These are phyloP conservation scores for Nakaseomyces bracarensis DNA, from an alignment of 1,139 yeast species.

Conservation along the genomic window DNA sequence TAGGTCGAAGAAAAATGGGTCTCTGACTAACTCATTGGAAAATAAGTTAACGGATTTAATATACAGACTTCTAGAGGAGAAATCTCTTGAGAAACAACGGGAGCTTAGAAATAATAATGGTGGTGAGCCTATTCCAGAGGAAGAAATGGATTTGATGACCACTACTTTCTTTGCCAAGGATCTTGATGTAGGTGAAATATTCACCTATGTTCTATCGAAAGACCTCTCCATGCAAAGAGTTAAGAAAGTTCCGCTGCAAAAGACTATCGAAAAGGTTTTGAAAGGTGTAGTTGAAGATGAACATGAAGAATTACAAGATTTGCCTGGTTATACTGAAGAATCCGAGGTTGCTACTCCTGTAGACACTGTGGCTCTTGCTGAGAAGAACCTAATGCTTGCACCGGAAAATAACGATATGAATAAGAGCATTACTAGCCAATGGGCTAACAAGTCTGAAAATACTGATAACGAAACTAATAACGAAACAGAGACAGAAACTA, in stretches of 20 bases:
- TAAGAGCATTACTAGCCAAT: constrained; percentile 62
- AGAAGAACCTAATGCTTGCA: constrained; percentile 49
- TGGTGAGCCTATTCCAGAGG: constrained; percentile 34
- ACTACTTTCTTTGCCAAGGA: constrained; percentile 53
- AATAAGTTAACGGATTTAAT: constrained; percentile 44
- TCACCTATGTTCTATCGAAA: constrained; percentile 47
- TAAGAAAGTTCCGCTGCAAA: constrained; percentile 52
- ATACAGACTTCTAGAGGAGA: constrained; percentile 44
- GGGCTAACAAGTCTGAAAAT: constrained; percentile 41
- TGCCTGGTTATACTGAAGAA: constrained; percentile 25
- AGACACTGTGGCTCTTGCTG: constrained; percentile 31
- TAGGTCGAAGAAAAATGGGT: constrained; percentile 20
- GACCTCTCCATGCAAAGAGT: constrained; percentile 61
- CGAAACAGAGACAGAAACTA: constrained; percentile 16
- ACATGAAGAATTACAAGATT: constrained; percentile 39
- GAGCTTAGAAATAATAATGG: constrained; percentile 16
- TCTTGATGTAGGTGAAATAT: constrained; percentile 42
- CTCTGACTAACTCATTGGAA: constrained; percentile 36
- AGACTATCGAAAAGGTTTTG: constrained; percentile 49
- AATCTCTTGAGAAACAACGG: constrained; percentile 40
- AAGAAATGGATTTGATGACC: constrained; percentile 28
- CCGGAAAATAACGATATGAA: constrained; percentile 60
- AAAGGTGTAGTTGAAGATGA: constrained; percentile 35
- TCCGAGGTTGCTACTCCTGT: constrained; percentile 20
- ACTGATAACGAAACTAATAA: constrained; percentile 13